Percentiles rank a stretch among this genome's conserved stretches.
These are phyloP conservation scores for Urochloa ruziziensis DNA, from an alignment of 176 grass and related monocot genomes.

Conservation along the genomic window DNA sequence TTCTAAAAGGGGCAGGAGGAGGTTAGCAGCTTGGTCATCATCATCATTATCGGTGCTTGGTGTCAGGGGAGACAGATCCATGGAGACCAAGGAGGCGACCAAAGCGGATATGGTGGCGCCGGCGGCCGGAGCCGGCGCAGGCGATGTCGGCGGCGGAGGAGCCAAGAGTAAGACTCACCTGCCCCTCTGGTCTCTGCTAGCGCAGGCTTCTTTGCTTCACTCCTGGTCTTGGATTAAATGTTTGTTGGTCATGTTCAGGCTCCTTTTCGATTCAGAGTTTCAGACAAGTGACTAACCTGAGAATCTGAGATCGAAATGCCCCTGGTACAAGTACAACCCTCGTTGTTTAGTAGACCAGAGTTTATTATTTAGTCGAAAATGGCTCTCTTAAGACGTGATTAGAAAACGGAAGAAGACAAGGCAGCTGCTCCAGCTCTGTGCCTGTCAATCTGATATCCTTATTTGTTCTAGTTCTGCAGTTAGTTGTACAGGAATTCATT, in stretches of 20 bases:
- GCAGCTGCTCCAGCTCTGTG: no score
- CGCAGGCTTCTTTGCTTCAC: not conserved
- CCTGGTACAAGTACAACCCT: not conserved
- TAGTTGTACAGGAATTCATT: not conserved
- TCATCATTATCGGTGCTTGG: not conserved
- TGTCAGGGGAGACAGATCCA: not conserved
- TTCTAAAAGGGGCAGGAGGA: not conserved
- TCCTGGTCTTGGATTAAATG: not conserved
- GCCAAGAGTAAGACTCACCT: not conserved
- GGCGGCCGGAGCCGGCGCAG: not conserved
- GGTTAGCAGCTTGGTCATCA: not conserved
- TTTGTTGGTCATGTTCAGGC: not conserved
- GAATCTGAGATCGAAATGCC: not conserved
- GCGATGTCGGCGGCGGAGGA: not conserved
- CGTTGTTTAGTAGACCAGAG: not conserved
- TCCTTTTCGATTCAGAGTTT: not conserved
- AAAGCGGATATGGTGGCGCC: not conserved
- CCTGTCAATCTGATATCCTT: not conserved
- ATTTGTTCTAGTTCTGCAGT: not conserved
- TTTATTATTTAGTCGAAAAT: not conserved
- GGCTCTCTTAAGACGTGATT: not conserved
- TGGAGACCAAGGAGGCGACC: slow-evolving; percentile 7
- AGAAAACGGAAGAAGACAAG: no score
- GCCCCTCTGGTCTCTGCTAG: not conserved
- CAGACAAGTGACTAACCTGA: not conserved